phyloP scores from a whole-genome alignment of 176 grass and related monocot genomes.

The Miscanthus lutarioriparius region DNA sequence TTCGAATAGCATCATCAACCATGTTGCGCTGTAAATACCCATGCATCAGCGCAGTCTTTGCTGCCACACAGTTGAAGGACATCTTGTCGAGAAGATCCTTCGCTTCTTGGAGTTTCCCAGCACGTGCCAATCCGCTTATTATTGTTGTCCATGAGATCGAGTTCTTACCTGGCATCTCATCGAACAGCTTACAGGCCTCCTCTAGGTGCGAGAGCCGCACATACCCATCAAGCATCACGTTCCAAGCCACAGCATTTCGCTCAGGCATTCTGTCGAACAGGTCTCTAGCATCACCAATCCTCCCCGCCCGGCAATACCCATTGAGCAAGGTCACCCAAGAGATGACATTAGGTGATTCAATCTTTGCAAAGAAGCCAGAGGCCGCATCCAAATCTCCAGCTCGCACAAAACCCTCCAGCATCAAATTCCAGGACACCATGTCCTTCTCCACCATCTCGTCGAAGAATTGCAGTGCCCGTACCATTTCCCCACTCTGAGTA shows the following conservation, averaged over 20 bases:
- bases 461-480: conserved; percentile 36
- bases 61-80: conserved; percentile 45
- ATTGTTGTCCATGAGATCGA: conserved; percentile 59
- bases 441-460: conserved; percentile 50
- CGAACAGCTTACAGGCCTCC: conserved; percentile 47
- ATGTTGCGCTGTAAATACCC: conserved; percentile 49
- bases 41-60: conserved; percentile 67
- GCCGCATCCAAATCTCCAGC: conserved; percentile 42
- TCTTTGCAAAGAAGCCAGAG: conserved; percentile 43
- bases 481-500: conserved; percentile 42
- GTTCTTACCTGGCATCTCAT: conserved; percentile 52
- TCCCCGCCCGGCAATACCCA: conserved; percentile 47
- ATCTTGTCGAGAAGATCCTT: conserved; percentile 49
- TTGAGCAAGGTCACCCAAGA: conserved; percentile 67
- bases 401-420: conserved; percentile 57
- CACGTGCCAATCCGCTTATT: conserved; percentile 43
- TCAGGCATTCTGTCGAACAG: conserved; percentile 58
- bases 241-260: conserved; percentile 51
- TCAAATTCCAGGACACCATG: conserved; percentile 61
- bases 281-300: conserved; percentile 37
- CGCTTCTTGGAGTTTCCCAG: conserved; percentile 56
- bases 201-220: conserved; percentile 13
- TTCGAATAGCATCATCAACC: conserved; percentile 37
- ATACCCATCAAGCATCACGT: conserved; percentile 65
- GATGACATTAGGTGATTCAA: conserved; percentile 45